These are phyloP conservation scores for Candida ovalis DNA, from an alignment of 805 yeast species.

Conservation along the genomic window DNA sequence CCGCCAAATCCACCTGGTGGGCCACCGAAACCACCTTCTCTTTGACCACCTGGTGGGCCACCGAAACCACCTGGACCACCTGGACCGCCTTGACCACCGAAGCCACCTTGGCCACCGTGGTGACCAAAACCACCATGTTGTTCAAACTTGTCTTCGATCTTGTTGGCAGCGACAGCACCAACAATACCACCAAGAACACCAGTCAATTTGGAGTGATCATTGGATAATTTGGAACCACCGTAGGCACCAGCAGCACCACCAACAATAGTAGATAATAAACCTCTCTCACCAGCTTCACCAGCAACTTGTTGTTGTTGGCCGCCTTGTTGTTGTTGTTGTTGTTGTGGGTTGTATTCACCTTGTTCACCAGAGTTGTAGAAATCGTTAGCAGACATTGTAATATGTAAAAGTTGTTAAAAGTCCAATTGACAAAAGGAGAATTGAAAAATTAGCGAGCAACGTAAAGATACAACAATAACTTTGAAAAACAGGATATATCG, in stretches of 20 bases:
- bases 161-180: constrained; percentile 35
- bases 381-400: constrained; percentile 54
- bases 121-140: constrained; percentile 9
- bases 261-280: constrained; percentile 39
- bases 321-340: constrained; percentile 30
- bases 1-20: constrained; percentile 23
- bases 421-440: background rate
- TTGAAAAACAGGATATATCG: background rate
- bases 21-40: constrained; percentile 13
- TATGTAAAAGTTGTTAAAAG: background rate
- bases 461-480: background rate
- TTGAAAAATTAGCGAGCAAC: background rate
- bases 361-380: constrained; percentile 45
- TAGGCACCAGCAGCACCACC: constrained; percentile 55
- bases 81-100: constrained; percentile 11
- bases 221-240: constrained; percentile 44
- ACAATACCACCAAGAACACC: constrained; percentile 47
- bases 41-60: constrained; percentile 3
- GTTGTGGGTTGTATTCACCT: constrained; percentile 31
- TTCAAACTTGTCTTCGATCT: constrained; percentile 36
- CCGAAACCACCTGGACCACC: constrained; percentile 11
- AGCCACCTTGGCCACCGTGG: constrained; percentile 20
- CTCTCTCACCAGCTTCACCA: constrained; percentile 36
- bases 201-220: constrained; percentile 39
- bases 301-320: constrained; percentile 23